A percentile compares a stretch with the other conserved stretches of the same genome.
Evolutionary conservation across 768 basidiomycete species (phyloP).

Genomic region (Tubosaeta brunneosetosa): DNA sequence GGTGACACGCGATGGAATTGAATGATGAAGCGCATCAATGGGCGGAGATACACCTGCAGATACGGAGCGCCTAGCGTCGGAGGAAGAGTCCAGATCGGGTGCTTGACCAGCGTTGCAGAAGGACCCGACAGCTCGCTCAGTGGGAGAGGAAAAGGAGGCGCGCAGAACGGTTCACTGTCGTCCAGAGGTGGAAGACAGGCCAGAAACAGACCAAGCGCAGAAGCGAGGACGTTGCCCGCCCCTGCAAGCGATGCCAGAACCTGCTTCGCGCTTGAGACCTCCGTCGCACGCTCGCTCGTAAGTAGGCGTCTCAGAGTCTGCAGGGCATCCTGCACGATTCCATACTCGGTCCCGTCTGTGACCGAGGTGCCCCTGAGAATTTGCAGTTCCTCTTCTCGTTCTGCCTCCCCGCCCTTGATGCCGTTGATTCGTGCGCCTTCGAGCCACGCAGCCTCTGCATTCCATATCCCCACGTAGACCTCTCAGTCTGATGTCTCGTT

Average conservation of each 20-base stretch:
- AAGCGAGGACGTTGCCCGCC: conserved; percentile 36
- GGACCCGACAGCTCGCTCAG: conserved; percentile 51
- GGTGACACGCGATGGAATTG: conserved; percentile 57
- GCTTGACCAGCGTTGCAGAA: conserved; percentile 45
- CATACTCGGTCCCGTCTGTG: conserved; percentile 30
- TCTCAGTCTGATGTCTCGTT: conserved; percentile 21
- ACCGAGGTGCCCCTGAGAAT: conserved; percentile 28
- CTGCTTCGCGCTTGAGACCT: conserved; percentile 4
- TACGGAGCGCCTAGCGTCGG: not conserved
- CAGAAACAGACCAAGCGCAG: conserved; percentile 60
- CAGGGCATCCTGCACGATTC: conserved; percentile 36
- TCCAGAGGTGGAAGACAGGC: conserved; percentile 48
- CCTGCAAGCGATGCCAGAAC: conserved; percentile 29
- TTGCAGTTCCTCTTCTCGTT: conserved; percentile 42
- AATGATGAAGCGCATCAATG: conserved; percentile 51
- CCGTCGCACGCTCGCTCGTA: not conserved
- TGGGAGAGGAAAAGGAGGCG: conserved; percentile 61
- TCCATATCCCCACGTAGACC: conserved; percentile 37
- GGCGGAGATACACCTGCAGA: conserved; percentile 31
- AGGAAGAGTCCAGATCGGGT: conserved; percentile 46
- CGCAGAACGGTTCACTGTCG: conserved; percentile 32
- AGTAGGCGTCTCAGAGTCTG: conserved; percentile 32
- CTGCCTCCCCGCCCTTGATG: conserved; percentile 57
- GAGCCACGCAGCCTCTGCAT: conserved; percentile 56
- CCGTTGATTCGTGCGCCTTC: conserved; percentile 76